Evolutionary conservation across 169 alveolate genomes (phyloP), one percentile per base, ranked within the genome.

Genomic region (Plasmodium chabaudi): DNA sequence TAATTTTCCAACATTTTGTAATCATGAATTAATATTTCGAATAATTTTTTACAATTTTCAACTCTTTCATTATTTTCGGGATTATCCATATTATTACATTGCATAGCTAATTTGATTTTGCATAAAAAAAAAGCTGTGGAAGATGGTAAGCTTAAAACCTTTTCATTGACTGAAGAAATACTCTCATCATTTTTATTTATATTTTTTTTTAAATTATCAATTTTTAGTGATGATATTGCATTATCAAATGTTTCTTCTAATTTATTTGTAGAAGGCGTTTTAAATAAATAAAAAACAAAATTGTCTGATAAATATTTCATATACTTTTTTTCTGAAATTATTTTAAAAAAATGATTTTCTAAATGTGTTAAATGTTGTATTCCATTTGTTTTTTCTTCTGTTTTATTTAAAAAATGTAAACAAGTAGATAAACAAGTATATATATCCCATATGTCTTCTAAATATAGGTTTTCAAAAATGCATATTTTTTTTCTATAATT

Each of bases 231-330:
- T 5, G 88, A 69, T 39, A 77, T 77, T 27, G 65, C 27, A 21
- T 42, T 47, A 77, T 77, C 88, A 23, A 77, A 77, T 17, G 21
- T 57, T 64, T 77, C 70, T 21, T 77, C 88, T 51, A 77, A 57
- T 77, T 77, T 77, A 65, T 23, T 39, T 39, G 88, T 77, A 55
- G 57, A 63, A 2, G 88, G 77, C 0, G 77, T 53, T 53, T 77
- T 77, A 64, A 77, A 77, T 51, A 77, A 44, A 64, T 49, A 77
- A 49, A 77, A 77, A 19, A 77, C 47, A 27, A 77, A 77, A 77
- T 64, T 64, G 12, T 77, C 88, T 56, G 88, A 77, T n/a, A 77
- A 17, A 44, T 77, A 77, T 68, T 77, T 77, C 88, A 77, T 77
- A 44, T 77, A 77, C 27, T 64, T 77, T 55, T 47, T 67, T 51